Evolutionary conservation across 805 yeast species (phyloP).

Genomic region (Starmerella potacharoeniae): DNA sequence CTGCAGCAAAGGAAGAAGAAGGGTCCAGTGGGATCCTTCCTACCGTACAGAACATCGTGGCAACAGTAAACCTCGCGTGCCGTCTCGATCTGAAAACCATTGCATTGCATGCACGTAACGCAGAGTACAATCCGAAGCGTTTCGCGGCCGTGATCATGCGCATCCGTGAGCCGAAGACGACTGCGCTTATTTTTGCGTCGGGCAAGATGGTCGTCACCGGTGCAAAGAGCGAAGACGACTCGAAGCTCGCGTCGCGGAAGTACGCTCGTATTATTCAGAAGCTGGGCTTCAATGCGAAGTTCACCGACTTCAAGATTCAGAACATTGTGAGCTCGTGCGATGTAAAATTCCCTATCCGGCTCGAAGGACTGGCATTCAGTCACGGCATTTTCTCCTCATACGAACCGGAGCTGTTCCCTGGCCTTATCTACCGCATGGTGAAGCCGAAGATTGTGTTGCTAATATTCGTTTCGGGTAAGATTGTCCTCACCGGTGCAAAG

Average conservation of each 20-base stretch:
- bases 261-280: slow-evolving; percentile 97
- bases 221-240: slow-evolving; percentile 96
- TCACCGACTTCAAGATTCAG: slow-evolving; percentile 95
- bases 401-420: slow-evolving; percentile 97
- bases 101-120: slow-evolving; percentile 97
- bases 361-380: slow-evolving; percentile 93
- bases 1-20: slow-evolving; percentile 29
- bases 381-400: slow-evolving; percentile 98
- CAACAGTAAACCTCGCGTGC: slow-evolving; percentile 94
- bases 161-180: slow-evolving; percentile 96
- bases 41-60: slow-evolving; percentile 81
- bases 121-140: slow-evolving; percentile 92
- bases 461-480: slow-evolving; percentile 94
- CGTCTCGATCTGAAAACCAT: slow-evolving; percentile 91
- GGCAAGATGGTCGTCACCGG: slow-evolving; percentile 99
- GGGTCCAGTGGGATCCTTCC: slow-evolving; percentile 94
- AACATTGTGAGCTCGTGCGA: slow-evolving; percentile 98
- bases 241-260: slow-evolving; percentile 94
- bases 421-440: slow-evolving; percentile 97
- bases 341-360: slow-evolving; percentile 91
- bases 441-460: slow-evolving; percentile 93
- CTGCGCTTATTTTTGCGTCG: slow-evolving; percentile 93
- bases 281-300: slow-evolving; percentile 94
- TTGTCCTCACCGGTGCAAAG: slow-evolving; percentile 96
- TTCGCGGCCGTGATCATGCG: slow-evolving; percentile 99